Evolutionary conservation across 2,329 filamentous ascomycete genomes (phyloP).

Genomic region (Calonectria multiphialidica): DNA sequence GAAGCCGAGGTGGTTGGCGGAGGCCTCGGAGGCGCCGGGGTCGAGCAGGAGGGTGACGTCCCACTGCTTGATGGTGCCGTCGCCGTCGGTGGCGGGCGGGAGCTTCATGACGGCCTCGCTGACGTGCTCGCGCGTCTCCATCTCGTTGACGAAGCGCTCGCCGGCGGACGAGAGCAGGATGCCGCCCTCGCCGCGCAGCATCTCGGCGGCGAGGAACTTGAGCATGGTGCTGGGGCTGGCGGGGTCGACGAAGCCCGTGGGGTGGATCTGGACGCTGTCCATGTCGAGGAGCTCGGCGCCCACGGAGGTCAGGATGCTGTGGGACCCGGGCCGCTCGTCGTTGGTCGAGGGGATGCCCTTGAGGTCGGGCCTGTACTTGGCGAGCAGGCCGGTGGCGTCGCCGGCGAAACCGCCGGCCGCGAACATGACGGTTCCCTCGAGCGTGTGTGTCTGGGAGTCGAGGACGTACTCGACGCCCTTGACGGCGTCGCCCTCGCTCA

Average conservation of each 20-base stretch:
- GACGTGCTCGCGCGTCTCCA: slow-evolving; percentile 69
- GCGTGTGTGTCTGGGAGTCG: slow-evolving; percentile 50
- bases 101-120: slow-evolving; percentile 63
- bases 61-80: slow-evolving; percentile 62
- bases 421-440: slow-evolving; percentile 66
- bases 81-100: slow-evolving; percentile 43
- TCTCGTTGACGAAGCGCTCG: slow-evolving; percentile 71
- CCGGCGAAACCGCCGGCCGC: slow-evolving; percentile 73
- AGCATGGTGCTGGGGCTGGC: slow-evolving; percentile 56
- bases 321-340: slow-evolving; percentile 67
- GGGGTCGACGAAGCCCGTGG: slow-evolving; percentile 73
- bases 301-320: slow-evolving; percentile 54
- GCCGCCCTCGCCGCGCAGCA: slow-evolving; percentile 72
- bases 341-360: slow-evolving; percentile 72
- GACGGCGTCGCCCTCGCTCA: slow-evolving; percentile 53
- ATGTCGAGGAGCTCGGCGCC: slow-evolving; percentile 62
- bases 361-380: slow-evolving; percentile 69
- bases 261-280: slow-evolving; percentile 73
- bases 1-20: slow-evolving; percentile 70
- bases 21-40: slow-evolving; percentile 65
- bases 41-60: slow-evolving; percentile 70
- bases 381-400: slow-evolving; percentile 68
- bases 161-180: slow-evolving; percentile 63
- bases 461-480: slow-evolving; percentile 64
- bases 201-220: slow-evolving; percentile 74